Conservation (phyloP, 2,329 filamentous ascomycete species). For the Chaetothyriales sp. region DNA sequence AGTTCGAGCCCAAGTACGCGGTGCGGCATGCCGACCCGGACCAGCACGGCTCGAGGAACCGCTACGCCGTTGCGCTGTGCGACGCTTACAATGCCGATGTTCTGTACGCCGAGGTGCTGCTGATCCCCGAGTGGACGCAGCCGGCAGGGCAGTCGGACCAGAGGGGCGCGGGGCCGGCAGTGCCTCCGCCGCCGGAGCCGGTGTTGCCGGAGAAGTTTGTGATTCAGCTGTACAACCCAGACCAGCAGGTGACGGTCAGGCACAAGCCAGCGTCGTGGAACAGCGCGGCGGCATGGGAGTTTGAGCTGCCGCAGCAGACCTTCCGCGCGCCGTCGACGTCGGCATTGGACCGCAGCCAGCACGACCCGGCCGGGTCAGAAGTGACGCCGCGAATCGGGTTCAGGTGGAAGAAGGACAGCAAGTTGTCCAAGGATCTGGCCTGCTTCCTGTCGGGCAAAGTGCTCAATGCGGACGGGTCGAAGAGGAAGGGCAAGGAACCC, state of each 20-base stretch:
- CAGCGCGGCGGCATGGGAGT: conserved; percentile 70
- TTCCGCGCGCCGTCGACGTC: conserved; percentile 72
- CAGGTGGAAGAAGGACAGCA: conserved; percentile 78
- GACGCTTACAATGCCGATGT: conserved; percentile 71
- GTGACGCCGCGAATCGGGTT: conserved; percentile 64
- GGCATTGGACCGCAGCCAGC: conserved; percentile 59
- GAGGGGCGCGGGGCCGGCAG: conserved; percentile 54
- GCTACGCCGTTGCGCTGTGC: conserved; percentile 74
- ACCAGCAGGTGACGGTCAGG: conserved; percentile 62
- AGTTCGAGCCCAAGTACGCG: conserved; percentile 67
- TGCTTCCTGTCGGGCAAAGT: conserved; percentile 75
- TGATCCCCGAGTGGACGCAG: conserved; percentile 74
- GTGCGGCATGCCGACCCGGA: conserved; percentile 62
- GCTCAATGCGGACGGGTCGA: conserved; percentile 46
- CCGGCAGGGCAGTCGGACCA: conserved; percentile 70
- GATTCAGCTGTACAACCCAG: conserved; percentile 88
- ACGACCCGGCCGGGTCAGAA: conserved; percentile 42
- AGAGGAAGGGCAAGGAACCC: conserved; percentile 72
- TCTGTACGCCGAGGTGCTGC: conserved; percentile 73
- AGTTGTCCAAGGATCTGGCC: conserved; percentile 73
- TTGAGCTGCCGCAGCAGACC: conserved; percentile 74
- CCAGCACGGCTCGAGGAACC: conserved; percentile 58
- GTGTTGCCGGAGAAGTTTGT: conserved; percentile 64
- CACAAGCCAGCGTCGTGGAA: conserved; percentile 63
- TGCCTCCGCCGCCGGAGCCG: conserved; percentile 53